phyloP scores from a whole-genome alignment of 2,329 filamentous ascomycete species.

The Phoma sp. region DNA sequence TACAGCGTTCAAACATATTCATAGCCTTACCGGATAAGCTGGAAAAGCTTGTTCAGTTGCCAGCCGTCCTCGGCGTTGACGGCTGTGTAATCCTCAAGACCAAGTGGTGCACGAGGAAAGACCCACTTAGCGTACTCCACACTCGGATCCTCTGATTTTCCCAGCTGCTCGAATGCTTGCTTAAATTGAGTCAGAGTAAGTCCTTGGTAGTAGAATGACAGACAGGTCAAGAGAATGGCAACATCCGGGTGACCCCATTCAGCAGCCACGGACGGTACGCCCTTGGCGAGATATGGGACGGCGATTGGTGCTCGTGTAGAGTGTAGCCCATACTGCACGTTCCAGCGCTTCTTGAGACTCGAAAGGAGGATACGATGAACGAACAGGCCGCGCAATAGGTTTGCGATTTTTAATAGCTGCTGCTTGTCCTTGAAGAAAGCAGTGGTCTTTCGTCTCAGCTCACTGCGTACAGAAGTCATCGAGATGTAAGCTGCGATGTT shows the following conservation, averaged over 20 bases:
- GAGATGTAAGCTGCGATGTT: constrained; percentile 47
- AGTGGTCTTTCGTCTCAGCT: constrained; percentile 26
- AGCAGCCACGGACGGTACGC: constrained; percentile 65
- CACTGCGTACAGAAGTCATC: constrained; percentile 20
- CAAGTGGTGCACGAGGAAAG: constrained; percentile 48
- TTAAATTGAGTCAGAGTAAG: constrained; percentile 58
- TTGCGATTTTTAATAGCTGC: constrained; percentile 55
- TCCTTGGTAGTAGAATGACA: constrained; percentile 70
- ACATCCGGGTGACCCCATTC: constrained; percentile 75
- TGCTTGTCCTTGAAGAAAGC: constrained; percentile 43
- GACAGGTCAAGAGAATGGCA: constrained; percentile 44
- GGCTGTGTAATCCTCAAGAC: constrained; percentile 59
- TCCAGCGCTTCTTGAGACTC: constrained; percentile 68
- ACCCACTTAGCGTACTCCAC: constrained; percentile 66
- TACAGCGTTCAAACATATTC: background rate
- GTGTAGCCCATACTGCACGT: constrained; percentile 64
- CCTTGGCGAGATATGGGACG: constrained; percentile 70
- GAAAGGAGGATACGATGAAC: constrained; percentile 65
- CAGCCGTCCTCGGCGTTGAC: constrained; percentile 65
- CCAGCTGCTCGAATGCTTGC: constrained; percentile 58
- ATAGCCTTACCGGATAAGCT: constrained; percentile 21
- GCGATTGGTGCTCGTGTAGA: constrained; percentile 63
- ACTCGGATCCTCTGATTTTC: constrained; percentile 63
- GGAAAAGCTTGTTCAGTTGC: constrained; percentile 56
- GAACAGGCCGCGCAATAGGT: constrained; percentile 69